Percentiles rank a stretch among this genome's conserved stretches.
phyloP scores from a whole-genome alignment of 2,329 filamentous ascomycete genomes.

The Tolypocladium tropicale region DNA sequence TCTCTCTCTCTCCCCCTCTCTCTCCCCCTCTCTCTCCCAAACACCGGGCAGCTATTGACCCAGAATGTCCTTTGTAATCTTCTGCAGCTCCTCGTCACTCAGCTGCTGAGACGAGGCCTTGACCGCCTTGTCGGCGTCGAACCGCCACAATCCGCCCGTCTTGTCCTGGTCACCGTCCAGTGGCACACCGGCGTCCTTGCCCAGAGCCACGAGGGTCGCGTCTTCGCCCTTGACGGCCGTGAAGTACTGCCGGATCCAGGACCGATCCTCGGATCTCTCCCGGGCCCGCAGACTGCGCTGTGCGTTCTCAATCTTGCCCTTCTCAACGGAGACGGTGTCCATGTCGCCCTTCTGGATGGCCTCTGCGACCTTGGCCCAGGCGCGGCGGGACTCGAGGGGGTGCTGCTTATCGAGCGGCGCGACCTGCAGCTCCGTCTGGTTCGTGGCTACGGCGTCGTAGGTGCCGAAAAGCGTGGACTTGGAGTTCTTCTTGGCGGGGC shows the following conservation, averaged over 20 bases:
- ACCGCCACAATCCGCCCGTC: conserved; percentile 52
- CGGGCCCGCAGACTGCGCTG: conserved; percentile 65
- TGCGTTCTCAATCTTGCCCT: conserved; percentile 80
- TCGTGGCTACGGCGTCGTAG: conserved; percentile 48
- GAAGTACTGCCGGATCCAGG: conserved; percentile 85
- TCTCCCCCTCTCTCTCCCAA: no score
- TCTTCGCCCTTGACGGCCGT: conserved; percentile 37
- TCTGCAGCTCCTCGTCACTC: conserved; percentile 26
- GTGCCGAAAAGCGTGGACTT: conserved; percentile 40
- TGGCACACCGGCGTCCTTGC: conserved; percentile 34
- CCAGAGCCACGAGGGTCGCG: conserved; percentile 32
- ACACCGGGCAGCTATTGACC: conserved; percentile 20
- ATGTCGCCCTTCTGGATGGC: conserved; percentile 77
- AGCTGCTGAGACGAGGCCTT: conserved; percentile 26
- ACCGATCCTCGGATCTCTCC: conserved; percentile 62
- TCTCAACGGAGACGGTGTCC: conserved; percentile 67
- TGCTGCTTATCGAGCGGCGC: conserved; percentile 70
- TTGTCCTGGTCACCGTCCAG: conserved; percentile 46
- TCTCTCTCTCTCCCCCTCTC: no score
- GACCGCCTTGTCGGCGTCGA: conserved; percentile 36
- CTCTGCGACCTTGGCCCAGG: conserved; percentile 77
- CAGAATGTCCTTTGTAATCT: conserved; percentile 34
- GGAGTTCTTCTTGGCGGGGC: conserved; percentile 39
- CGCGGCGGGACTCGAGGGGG: conserved; percentile 75
- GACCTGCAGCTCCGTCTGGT: conserved; percentile 59